Conservation (phyloP, 306 rosid species). For the Quercus dentata region DNA sequence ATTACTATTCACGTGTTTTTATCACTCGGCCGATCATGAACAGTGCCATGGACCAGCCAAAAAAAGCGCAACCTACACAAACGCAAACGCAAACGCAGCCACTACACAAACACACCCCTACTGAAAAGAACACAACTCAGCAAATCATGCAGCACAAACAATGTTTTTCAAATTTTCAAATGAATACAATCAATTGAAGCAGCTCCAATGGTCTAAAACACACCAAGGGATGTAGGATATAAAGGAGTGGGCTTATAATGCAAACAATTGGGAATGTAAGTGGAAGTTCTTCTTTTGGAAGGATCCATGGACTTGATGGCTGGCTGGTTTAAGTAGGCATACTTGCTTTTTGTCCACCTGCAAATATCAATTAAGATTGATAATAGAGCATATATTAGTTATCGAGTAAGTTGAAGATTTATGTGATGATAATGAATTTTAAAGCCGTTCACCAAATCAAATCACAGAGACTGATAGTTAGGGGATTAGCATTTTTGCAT, state of each 20-base stretch:
- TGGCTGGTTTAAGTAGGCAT: conserved; percentile 84
- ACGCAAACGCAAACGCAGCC: no score
- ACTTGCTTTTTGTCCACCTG: conserved; percentile 95
- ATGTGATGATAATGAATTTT: no score
- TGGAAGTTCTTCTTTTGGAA: conserved; percentile 46
- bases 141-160: background rate
- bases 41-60: no score
- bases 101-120: no score
- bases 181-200: conserved; percentile 13
- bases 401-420: no score
- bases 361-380: conserved; percentile 10
- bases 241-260: conserved; percentile 42
- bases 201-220: conserved; percentile 40
- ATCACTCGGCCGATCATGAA: no score
- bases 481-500: no score
- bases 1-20: no score
- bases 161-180: background rate
- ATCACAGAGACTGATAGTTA: no score
- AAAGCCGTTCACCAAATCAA: no score
- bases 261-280: conserved; percentile 50
- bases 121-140: background rate
- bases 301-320: conserved; percentile 49
- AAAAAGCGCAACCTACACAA: no score
- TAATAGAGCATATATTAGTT: background rate
- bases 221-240: conserved; percentile 68